phyloP scores from a whole-genome alignment of 495 filamentous ascomycete genomes.

The Amorphotheca resinae region DNA sequence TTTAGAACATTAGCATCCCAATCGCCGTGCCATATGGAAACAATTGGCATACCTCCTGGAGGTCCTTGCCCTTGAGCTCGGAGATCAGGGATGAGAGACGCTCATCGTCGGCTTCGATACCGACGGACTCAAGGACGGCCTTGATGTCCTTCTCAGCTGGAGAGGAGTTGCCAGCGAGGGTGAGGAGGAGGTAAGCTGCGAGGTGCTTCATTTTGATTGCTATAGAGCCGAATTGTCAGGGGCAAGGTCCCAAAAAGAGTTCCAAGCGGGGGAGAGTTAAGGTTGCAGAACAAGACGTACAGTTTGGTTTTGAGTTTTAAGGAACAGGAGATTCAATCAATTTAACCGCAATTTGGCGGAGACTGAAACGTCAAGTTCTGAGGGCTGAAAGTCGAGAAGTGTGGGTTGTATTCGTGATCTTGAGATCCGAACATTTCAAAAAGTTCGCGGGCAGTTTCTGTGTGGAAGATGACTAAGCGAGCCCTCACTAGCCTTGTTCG shows the following conservation, averaged over 20 bases:
- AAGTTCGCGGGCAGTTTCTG: background rate
- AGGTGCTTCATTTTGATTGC: conserved; percentile 94
- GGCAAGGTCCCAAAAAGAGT: no score
- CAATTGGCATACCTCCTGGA: conserved; percentile 63
- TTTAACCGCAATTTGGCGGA: conserved; percentile 82
- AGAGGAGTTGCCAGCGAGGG: conserved; percentile 81
- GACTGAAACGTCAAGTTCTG: conserved; percentile 71
- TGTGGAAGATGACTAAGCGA: background rate
- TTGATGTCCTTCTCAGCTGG: conserved; percentile 85
- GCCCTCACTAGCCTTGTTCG: background rate
- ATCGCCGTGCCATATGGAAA: background rate
- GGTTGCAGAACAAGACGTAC: conserved; percentile 11
- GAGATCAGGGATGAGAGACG: conserved; percentile 73
- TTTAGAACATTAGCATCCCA: conserved; percentile 20
- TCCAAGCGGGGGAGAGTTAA: background rate
- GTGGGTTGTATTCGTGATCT: background rate
- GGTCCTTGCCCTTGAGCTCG: conserved; percentile 95
- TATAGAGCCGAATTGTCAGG: conserved; percentile 21
- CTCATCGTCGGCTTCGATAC: conserved; percentile 85
- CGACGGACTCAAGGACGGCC: conserved; percentile 82
- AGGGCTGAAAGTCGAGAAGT: conserved; percentile 7
- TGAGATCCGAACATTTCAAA: background rate
- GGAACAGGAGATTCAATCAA: conserved; percentile 88
- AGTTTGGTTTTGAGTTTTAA: conserved; percentile 6
- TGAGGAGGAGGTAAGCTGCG: conserved; percentile 95